Base-by-base conservation (phyloP, 345 rosid species). In the Carallia brachiata region DNA sequence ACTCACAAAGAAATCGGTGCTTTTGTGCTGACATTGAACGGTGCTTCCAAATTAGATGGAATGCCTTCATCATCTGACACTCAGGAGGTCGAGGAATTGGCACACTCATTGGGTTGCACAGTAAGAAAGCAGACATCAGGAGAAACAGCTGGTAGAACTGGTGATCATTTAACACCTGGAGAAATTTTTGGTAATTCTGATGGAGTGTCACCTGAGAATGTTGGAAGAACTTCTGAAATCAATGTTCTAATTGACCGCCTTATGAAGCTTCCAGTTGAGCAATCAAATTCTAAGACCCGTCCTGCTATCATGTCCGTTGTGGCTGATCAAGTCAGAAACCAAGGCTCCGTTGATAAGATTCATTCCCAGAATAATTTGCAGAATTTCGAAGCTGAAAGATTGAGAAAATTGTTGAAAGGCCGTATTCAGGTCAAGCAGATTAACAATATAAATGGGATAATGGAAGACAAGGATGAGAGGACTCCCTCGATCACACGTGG, bases 311-410 rank as follows among this genome's bases (percentile, higher is more conserved):
- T 44, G 15, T 74, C 65, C 5, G 63, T 36, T 53, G 52, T 37
- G 53, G 55, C 40, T 15, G 63, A 65, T 54, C 62, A n/a, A 12
- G 50, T 44, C 5, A 13, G 5, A 56, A 65, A 65, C 10, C 30
- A 10, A 40, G 53, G 36, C 18, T 65, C 61, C 7, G 28, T 13
- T 52, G 47, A 55, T 31, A 52, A n/a, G 13, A 30, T 48, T 37
- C 67, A 52, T 36, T n/a, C 32, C 62, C 48, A 30, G 59, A 44
- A 36, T 56, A 57, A 47, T 32, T 63, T 52, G 69, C 66, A 37
- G 64, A 59, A 67, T 10, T 50, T 40, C 28, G 68, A 63, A 52
- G 69, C 30, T 50, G 52, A 70, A 61, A 75, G 75, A 66, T 60
- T 36, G 67, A 23, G 36, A 17, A 39, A 67, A 27, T 28, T 48